Percentiles rank a stretch among this genome's conserved stretches.
These are phyloP conservation scores for Citrus australasica DNA, from an alignment of 345 rosid genomes.

Conservation along the genomic window DNA sequence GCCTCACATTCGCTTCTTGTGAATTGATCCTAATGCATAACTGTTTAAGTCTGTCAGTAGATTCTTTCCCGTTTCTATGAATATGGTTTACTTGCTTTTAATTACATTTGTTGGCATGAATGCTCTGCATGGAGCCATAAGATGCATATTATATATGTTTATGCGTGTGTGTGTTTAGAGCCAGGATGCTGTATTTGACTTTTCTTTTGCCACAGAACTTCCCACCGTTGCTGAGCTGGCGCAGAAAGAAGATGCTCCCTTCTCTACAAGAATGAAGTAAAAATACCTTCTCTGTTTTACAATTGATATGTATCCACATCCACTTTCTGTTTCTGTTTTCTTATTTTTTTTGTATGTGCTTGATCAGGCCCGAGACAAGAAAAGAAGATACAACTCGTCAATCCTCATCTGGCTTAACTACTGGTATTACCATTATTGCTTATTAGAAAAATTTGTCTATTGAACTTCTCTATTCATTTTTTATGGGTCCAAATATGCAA, in stretches of 20 bases:
- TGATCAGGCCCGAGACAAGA: constrained; percentile 49
- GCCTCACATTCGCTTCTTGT: not conserved
- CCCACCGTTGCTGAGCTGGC: constrained; percentile 40
- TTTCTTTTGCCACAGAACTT: constrained; percentile 33
- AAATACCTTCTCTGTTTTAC: constrained; percentile 15
- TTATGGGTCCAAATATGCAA: not conserved
- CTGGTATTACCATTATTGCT: constrained; percentile 33
- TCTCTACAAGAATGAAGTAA: constrained; percentile 58
- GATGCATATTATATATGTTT: not conserved
- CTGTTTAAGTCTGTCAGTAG: not conserved
- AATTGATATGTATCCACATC: not conserved
- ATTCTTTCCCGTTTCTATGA: not conserved
- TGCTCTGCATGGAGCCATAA: not conserved
- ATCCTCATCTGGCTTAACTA: constrained; percentile 39
- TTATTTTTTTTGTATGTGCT: constrained; percentile 18
- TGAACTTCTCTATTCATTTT: constrained; percentile 3
- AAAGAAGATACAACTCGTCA: constrained; percentile 47
- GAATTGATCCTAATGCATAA: not conserved
- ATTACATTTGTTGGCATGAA: not conserved
- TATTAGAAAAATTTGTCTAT: constrained; percentile 8
- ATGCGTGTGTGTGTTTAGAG: not conserved
- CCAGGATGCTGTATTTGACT: not conserved
- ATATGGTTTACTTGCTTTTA: not conserved
- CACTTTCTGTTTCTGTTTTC: constrained; percentile 4
- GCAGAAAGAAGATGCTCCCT: constrained; percentile 45